A percentile compares a stretch with the other conserved stretches of the same genome.
These are phyloP conservation scores for Furcasterigmium sp. DNA, from an alignment of 2,329 filamentous ascomycete genomes.

Conservation along the genomic window DNA sequence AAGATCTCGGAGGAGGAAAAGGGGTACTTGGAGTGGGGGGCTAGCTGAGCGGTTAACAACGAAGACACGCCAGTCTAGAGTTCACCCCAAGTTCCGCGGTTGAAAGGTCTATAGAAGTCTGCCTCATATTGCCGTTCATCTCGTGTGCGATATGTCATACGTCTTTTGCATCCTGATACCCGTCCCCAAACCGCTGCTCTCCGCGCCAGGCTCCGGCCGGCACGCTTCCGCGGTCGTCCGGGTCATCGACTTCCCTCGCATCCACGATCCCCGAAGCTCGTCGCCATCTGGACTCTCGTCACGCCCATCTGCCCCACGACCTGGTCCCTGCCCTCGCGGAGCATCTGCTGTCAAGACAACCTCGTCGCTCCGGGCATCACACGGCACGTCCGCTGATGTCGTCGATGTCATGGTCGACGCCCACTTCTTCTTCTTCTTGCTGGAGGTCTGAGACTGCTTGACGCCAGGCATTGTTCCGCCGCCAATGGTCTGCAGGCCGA, in stretches of 20 bases:
- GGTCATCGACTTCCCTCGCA: background rate
- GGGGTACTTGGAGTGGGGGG: too few relatives aligned
- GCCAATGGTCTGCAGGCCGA: background rate
- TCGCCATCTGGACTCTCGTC: background rate
- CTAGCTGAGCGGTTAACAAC: too few relatives aligned
- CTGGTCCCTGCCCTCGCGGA: too few relatives aligned
- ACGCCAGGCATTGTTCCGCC: slow-evolving; percentile 2
- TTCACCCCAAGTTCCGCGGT: too few relatives aligned
- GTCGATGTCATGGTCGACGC: background rate
- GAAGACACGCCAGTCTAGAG: too few relatives aligned
- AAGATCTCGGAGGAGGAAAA: too few relatives aligned
- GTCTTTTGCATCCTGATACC: slow-evolving; percentile 2
- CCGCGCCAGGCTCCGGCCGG: background rate
- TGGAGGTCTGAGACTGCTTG: background rate
- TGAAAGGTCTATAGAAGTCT: too few relatives aligned
- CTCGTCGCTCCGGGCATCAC: background rate
- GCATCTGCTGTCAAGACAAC: background rate
- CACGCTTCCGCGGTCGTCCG: background rate
- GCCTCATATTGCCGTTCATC: too few relatives aligned
- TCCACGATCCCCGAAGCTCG: background rate
- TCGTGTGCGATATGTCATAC: background rate
- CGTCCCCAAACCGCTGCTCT: background rate
- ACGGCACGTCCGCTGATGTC: too few relatives aligned
- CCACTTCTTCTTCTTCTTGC: slow-evolving; percentile 2
- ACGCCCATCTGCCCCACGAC: background rate